phyloP scores from a whole-genome alignment of 331 rosid genomes.

The Phaseolus coccineus region DNA sequence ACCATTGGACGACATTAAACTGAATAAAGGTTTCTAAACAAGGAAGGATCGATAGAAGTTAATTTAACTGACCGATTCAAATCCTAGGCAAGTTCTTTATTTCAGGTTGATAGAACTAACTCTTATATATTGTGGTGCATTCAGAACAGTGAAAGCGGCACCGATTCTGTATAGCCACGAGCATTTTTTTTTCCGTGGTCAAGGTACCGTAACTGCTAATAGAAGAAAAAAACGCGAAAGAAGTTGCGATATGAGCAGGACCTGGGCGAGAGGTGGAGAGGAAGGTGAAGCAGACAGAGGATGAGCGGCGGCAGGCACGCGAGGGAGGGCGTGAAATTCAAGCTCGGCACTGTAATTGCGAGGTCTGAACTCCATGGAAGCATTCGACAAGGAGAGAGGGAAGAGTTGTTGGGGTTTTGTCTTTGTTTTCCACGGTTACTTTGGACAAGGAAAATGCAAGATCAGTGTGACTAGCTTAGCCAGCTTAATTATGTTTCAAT shows the following conservation, averaged over 20 bases:
- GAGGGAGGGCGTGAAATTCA: constrained; percentile 67
- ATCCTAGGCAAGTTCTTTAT: neutral
- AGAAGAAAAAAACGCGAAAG: neutral
- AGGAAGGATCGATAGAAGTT: neutral
- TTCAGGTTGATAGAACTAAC: constrained; percentile 24
- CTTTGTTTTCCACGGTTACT: neutral
- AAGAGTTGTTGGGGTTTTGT: neutral
- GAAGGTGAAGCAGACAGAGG: constrained; percentile 63
- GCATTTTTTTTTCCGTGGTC: neutral
- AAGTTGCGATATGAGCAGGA: constrained; percentile 18
- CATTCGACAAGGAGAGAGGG: neutral
- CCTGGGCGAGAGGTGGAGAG: constrained; percentile 56
- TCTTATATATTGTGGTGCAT: neutral
- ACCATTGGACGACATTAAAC: neutral
- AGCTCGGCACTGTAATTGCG: constrained; percentile 72
- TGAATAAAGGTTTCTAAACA: constrained; percentile 16
- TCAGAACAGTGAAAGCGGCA: neutral
- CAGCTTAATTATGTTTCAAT: neutral
- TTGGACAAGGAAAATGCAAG: neutral
- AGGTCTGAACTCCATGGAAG: constrained; percentile 83
- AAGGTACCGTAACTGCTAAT: neutral
- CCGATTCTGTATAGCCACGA: neutral
- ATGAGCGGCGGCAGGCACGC: constrained; percentile 59
- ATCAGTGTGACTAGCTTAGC: neutral
- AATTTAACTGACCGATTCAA: neutral